phyloP scores from a whole-genome alignment of 1,284 basidiomycete species.

The Nidula niveotomentosa region DNA sequence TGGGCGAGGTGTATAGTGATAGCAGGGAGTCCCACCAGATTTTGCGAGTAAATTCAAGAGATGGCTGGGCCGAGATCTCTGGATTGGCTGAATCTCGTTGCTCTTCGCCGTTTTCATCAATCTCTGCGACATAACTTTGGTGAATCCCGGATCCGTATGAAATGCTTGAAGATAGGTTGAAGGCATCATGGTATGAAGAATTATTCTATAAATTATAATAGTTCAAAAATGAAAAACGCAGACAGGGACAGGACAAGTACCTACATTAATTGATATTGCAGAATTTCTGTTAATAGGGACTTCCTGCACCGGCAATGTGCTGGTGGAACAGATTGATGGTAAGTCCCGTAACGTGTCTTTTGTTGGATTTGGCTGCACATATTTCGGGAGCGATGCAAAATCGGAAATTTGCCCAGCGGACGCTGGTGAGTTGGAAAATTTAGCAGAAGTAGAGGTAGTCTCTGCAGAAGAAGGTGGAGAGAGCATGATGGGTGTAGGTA shows the following conservation, averaged over 20 bases:
- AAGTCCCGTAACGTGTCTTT: no score
- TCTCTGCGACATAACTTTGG: slow-evolving; percentile 25
- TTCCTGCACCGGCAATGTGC: no score
- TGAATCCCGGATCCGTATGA: slow-evolving; percentile 12
- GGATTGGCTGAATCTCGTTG: slow-evolving; percentile 18
- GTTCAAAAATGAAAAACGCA: no score
- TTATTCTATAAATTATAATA: slow-evolving; percentile 7
- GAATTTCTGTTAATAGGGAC: neutral
- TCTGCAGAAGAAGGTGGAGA: no score
- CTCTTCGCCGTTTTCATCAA: slow-evolving; percentile 34
- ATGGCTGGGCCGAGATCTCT: slow-evolving; percentile 49
- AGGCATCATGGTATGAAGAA: slow-evolving; percentile 14
- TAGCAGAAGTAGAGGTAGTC: no score
- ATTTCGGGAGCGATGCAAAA: no score
- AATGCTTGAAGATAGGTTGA: slow-evolving; percentile 15
- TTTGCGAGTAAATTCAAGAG: slow-evolving; percentile 63
- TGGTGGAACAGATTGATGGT: no score
- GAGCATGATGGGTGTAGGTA: no score
- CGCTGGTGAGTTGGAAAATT: no score
- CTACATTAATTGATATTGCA: neutral
- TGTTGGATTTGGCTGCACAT: no score
- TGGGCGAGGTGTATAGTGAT: slow-evolving; percentile 47
- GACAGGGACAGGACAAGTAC: neutral
- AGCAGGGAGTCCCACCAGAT: slow-evolving; percentile 79
- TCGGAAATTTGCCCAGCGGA: no score